phyloP scores from a whole-genome alignment of 768 basidiomycete genomes.

The Mrakia frigida region DNA sequence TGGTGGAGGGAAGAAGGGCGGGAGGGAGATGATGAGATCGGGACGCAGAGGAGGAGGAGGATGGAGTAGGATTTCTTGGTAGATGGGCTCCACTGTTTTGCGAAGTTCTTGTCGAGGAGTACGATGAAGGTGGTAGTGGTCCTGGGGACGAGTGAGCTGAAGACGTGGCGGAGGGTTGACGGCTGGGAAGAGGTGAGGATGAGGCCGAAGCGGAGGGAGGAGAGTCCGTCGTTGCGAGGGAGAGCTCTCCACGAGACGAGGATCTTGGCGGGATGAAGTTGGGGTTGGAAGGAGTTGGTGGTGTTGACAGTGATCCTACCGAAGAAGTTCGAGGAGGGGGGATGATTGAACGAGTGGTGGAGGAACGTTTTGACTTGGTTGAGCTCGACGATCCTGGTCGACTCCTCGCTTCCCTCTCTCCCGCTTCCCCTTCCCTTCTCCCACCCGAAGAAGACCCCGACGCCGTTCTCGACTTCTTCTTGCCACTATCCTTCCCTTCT shows the following conservation, averaged over 20 bases:
- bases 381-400: conserved; percentile 1
- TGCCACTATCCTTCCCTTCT: neutral
- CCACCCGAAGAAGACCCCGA: neutral
- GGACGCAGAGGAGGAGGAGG: neutral
- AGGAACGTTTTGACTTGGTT: neutral
- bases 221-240: neutral
- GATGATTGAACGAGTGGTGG: neutral
- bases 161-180: neutral
- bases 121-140: neutral
- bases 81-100: no score
- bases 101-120: neutral
- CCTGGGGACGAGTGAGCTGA: no score
- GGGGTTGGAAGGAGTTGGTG: neutral
- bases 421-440: neutral
- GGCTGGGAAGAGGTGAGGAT: neutral
- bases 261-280: neutral
- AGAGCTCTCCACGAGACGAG: neutral
- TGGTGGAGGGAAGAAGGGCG: neutral
- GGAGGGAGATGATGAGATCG: neutral
- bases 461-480: neutral
- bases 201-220: neutral
- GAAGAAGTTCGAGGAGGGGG: conserved; percentile 1
- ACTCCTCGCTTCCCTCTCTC: neutral
- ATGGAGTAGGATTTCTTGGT: neutral
- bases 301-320: neutral